Percentiles rank a stretch among this genome's conserved stretches.
Conservation (phyloP, 1,139 yeast species). For the Trichomonascaceae sp. region DNA sequence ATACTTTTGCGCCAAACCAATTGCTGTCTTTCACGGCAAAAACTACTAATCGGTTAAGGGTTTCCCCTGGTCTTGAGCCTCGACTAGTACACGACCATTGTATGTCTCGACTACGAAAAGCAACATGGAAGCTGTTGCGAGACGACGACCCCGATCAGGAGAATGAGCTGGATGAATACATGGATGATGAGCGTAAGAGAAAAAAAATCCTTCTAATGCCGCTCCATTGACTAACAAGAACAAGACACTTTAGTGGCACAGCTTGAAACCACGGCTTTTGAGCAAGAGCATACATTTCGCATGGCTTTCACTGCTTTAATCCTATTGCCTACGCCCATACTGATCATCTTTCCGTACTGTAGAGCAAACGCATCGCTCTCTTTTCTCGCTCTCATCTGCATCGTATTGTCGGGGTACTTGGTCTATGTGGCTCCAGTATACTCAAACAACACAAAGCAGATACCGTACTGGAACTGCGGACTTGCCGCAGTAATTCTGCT, state of each 20-base stretch:
- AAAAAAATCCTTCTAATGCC: background rate
- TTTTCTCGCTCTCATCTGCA: slow-evolving; percentile 18
- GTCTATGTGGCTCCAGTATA: slow-evolving; percentile 9
- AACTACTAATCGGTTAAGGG: too few species aligned
- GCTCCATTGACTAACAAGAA: slow-evolving; percentile 8
- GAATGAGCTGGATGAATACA: slow-evolving; percentile 9
- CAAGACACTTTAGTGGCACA: slow-evolving; percentile 20
- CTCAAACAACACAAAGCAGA: slow-evolving; percentile 2
- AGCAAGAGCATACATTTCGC: slow-evolving; percentile 14
- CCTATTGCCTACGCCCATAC: slow-evolving; percentile 24
- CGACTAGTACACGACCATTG: too few species aligned
- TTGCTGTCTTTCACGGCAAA: too few species aligned
- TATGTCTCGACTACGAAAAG: slow-evolving; percentile 17
- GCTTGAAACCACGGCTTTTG: slow-evolving; percentile 16
- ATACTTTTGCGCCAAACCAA: too few species aligned
- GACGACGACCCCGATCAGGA: slow-evolving; percentile 7
- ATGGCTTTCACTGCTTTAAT: slow-evolving; percentile 17
- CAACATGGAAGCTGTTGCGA: slow-evolving; percentile 12
- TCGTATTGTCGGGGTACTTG: slow-evolving; percentile 15
- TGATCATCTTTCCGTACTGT: slow-evolving; percentile 20
- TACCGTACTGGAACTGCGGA: slow-evolving; percentile 8
- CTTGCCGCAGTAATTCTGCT: slow-evolving; percentile 15
- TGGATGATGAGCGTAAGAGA: slow-evolving; percentile 15
- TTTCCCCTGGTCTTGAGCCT: too few species aligned
- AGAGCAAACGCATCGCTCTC: slow-evolving; percentile 20